Conservation (phyloP, 768 basidiomycete species). For the Tephrocybe sp. region DNA sequence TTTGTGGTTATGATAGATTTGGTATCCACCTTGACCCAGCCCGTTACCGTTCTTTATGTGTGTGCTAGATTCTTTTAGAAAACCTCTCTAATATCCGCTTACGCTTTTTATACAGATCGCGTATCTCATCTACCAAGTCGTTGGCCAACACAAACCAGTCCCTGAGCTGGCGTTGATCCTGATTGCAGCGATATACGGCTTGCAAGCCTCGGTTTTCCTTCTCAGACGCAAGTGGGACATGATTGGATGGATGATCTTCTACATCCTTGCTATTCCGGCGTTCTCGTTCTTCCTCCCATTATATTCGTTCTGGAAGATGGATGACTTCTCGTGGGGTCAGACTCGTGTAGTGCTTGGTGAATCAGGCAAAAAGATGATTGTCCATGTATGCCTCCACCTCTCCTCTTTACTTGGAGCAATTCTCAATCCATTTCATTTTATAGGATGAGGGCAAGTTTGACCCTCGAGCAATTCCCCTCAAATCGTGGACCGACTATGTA, state of each 20-base stretch:
- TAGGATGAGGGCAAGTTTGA: constrained; percentile 99
- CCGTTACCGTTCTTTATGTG: constrained; percentile 88
- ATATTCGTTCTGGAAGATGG: constrained; percentile 98
- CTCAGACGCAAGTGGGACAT: constrained; percentile 97
- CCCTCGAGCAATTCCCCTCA: constrained; percentile 88
- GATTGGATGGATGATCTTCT: constrained; percentile 97
- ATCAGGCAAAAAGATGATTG: constrained; percentile 91
- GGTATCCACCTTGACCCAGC: constrained; percentile 80
- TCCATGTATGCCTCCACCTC: constrained; percentile 65
- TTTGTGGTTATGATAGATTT: constrained; percentile 98
- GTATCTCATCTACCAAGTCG: constrained; percentile 84
- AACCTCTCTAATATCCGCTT: constrained; percentile 8
- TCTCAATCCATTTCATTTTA: constrained; percentile 4
- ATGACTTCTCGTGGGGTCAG: constrained; percentile 95
- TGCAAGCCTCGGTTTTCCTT: constrained; percentile 90
- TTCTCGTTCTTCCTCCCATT: constrained; percentile 93
- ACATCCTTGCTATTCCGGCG: constrained; percentile 90
- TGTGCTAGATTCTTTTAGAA: constrained; percentile 33
- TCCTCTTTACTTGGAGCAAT: not conserved
- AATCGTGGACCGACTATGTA: constrained; percentile 96
- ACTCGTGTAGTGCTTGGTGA: constrained; percentile 94
- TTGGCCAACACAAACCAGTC: constrained; percentile 61
- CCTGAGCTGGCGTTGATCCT: constrained; percentile 86
- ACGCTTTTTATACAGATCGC: constrained; percentile 56
- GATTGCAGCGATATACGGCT: constrained; percentile 92